Evolutionary conservation across 768 basidiomycete genomes (phyloP).

Genomic region (Tylopilus sp.): DNA sequence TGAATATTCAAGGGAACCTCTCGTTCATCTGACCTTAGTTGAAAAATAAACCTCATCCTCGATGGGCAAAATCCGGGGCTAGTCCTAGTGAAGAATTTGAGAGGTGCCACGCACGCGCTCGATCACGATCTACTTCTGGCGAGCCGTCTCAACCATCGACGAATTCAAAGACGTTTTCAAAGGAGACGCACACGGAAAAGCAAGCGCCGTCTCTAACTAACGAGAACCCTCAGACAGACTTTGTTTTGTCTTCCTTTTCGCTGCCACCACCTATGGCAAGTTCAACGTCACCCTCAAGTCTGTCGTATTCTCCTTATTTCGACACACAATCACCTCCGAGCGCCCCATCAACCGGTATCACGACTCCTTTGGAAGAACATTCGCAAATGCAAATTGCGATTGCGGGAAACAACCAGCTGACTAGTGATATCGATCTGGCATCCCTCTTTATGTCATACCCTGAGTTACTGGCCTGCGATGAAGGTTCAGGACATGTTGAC

Average conservation of each 20-base stretch:
- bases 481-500: slow-evolving; percentile 10
- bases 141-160: slow-evolving; percentile 1
- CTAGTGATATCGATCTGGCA: slow-evolving; percentile 41
- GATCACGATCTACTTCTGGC: slow-evolving; percentile 18
- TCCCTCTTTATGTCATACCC: slow-evolving; percentile 40
- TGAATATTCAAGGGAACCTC: neutral
- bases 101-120: slow-evolving; percentile 21
- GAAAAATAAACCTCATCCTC: slow-evolving; percentile 70
- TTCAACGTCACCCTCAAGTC: slow-evolving; percentile 16
- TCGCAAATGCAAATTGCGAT: slow-evolving; percentile 30
- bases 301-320: slow-evolving; percentile 17
- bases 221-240: slow-evolving; percentile 17
- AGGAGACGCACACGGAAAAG: slow-evolving; percentile 4
- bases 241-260: slow-evolving; percentile 31
- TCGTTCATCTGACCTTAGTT: slow-evolving; percentile 37
- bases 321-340: slow-evolving; percentile 22
- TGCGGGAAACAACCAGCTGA: slow-evolving; percentile 23
- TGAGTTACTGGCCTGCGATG: slow-evolving; percentile 16
- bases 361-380: slow-evolving; percentile 48
- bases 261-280: slow-evolving; percentile 30
- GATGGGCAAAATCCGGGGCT: slow-evolving; percentile 43
- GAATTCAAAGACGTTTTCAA: slow-evolving; percentile 1
- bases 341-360: slow-evolving; percentile 32
- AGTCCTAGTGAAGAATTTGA: slow-evolving; percentile 26
- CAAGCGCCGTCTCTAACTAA: neutral